Evolutionary conservation across 176 grass and related monocot species (phyloP), one percentile per base, ranked within the genome.

Genomic region (Musa schizocarpa): DNA sequence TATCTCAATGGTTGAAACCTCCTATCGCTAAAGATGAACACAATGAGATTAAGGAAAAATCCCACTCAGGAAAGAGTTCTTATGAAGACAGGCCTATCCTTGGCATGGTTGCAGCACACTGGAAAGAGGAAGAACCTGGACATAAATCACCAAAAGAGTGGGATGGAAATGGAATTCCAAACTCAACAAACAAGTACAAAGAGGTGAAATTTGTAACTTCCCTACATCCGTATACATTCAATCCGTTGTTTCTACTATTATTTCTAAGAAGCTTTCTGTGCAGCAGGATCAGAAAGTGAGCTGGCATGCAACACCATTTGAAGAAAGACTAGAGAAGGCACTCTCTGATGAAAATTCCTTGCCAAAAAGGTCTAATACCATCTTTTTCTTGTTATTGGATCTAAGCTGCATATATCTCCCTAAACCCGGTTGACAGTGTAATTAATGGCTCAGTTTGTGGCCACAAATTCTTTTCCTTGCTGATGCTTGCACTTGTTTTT

Each of bases 141-240:
- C 82, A 54, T 52, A 59, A 73, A 65, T 76, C 74, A 52, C 79
- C 82, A 51, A 86, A 90, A 82, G 78, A 76, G 65, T 91, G 88
- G 86, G 94, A 98, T 80, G 88, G 94, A 74, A 93, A 93, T 76
- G 94, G 94, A 76, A 93, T 98, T 75, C 94, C 94, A 74, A 98
- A 98, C 73, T 98, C 94, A 26, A 98, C 94, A 29, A 98, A 93
- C 72, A 98, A 93, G 75, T 98, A 93, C 69, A 93, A 91, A 93
- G 94, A 98, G 82, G 93, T 96, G 86, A 78, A 75, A 23, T 80
- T 34, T 73, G 11, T 70, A 76, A 72, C 52, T 11, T 61, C 68
- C 81, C 58, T 86, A 24, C 75, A 80, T 52, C 13, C 76, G 23
- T 78, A 72, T 56, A 53, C 12, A 75, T 52, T 24, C 17, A 17